These are phyloP conservation scores for Massariosphaeria phaeospora DNA, from an alignment of 495 filamentous ascomycete species.

Conservation along the genomic window DNA sequence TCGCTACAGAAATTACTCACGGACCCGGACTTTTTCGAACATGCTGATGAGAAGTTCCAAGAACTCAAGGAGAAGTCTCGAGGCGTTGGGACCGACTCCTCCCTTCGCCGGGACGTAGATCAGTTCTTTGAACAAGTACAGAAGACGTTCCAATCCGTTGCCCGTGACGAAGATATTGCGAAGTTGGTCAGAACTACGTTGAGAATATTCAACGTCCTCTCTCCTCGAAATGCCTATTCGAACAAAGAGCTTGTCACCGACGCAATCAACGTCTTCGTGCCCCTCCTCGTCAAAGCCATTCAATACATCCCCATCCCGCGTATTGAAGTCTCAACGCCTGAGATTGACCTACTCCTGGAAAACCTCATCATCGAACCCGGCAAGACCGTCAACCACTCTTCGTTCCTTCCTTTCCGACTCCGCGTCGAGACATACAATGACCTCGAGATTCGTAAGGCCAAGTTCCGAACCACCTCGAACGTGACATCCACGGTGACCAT, in stretches of 20 bases:
- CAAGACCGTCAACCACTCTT: conserved; percentile 73
- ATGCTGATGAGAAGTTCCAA: conserved; percentile 63
- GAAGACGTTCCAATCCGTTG: conserved; percentile 59
- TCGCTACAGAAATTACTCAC: conserved; percentile 77
- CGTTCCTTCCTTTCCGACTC: conserved; percentile 82
- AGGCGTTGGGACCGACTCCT: conserved; percentile 57
- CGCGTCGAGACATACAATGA: conserved; percentile 79
- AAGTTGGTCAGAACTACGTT: conserved; percentile 59
- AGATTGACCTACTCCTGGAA: conserved; percentile 79
- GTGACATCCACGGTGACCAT: conserved; percentile 67
- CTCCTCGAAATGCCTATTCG: conserved; percentile 50
- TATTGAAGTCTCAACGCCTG: conserved; percentile 74
- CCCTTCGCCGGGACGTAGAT: conserved; percentile 68
- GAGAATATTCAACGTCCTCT: conserved; percentile 63
- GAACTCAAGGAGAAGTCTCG: conserved; percentile 65
- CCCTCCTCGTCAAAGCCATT: conserved; percentile 65
- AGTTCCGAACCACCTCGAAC: conserved; percentile 61
- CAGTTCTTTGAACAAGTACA: conserved; percentile 64
- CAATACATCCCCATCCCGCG: conserved; percentile 87
- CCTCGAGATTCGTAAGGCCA: conserved; percentile 75
- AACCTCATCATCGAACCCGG: conserved; percentile 90
- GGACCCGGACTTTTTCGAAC: conserved; percentile 76
- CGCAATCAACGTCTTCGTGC: conserved; percentile 69
- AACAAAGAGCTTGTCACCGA: conserved; percentile 72
- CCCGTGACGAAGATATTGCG: conserved; percentile 64